Evolutionary conservation across 176 grass and related monocot species (phyloP).

Genomic region (Bolboschoenus planiculmis): DNA sequence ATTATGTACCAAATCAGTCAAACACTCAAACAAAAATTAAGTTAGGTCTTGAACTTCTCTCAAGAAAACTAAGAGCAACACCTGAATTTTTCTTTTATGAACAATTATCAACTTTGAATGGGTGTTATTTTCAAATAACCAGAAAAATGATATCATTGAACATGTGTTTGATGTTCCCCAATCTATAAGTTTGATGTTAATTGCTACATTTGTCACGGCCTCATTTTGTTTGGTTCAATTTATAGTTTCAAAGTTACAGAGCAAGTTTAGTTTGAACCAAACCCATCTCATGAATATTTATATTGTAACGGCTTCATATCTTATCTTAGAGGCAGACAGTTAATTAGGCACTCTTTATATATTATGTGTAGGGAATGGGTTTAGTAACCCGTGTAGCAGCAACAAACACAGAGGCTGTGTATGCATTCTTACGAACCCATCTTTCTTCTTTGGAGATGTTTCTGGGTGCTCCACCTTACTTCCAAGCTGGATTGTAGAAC

Average conservation of each 20-base stretch:
- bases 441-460: slow-evolving; percentile 53
- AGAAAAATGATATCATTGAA: neutral
- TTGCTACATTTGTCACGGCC: neutral
- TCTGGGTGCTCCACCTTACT: slow-evolving; percentile 57
- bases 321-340: neutral
- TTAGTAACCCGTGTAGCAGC: slow-evolving; percentile 52
- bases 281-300: neutral
- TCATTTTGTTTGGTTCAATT: neutral
- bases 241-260: neutral
- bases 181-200: neutral
- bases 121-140: neutral
- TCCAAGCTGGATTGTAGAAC: slow-evolving; percentile 33
- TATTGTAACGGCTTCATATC: neutral
- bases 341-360: neutral
- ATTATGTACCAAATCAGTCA: neutral
- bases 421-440: slow-evolving; percentile 53
- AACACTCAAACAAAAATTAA: neutral
- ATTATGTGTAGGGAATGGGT: slow-evolving; percentile 44
- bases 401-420: slow-evolving; percentile 50
- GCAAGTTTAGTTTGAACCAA: neutral
- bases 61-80: neutral
- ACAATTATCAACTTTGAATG: neutral
- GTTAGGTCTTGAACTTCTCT: neutral
- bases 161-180: neutral
- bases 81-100: neutral